Conservation (phyloP, 768 basidiomycete species). For the Rhodotorula diobovata region DNA sequence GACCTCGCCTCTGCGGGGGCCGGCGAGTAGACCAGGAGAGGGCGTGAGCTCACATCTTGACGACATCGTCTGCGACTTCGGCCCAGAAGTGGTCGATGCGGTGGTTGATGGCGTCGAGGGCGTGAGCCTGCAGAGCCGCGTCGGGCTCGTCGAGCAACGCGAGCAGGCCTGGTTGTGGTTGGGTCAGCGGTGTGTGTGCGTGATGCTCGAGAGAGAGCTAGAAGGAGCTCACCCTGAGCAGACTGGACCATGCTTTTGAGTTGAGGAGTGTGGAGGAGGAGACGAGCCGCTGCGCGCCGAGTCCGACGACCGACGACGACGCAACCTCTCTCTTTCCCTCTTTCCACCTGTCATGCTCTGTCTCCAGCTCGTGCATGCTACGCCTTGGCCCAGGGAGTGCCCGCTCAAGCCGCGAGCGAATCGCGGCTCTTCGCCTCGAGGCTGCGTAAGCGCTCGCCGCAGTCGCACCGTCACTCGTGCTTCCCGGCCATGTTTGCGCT, state of each 20-base stretch:
- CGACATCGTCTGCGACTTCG: conserved; percentile 92
- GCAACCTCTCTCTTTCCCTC: too few species aligned
- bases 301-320: too few species aligned
- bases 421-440: too few species aligned
- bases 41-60: conserved; percentile 63
- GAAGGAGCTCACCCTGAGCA: conserved; percentile 16
- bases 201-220: rapidly evolving
- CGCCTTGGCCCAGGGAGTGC: too few species aligned
- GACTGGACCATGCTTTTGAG: conserved; percentile 37
- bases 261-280: not conserved
- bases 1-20: conserved; percentile 15
- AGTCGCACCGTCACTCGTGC: too few species aligned
- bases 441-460: too few species aligned
- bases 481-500: too few species aligned
- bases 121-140: conserved; percentile 80
- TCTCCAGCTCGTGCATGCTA: too few species aligned
- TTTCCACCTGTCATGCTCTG: too few species aligned
- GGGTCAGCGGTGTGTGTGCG: not conserved
- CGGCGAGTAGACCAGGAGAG: not conserved
- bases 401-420: too few species aligned
- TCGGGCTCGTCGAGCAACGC: conserved; percentile 85
- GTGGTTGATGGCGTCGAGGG: conserved; percentile 71
- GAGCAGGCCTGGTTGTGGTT: conserved; percentile 55
- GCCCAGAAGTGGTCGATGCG: conserved; percentile 96
- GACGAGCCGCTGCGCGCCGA: too few species aligned